Conservation (phyloP, 805 yeast genomes). For the Starmerella asiatica region DNA sequence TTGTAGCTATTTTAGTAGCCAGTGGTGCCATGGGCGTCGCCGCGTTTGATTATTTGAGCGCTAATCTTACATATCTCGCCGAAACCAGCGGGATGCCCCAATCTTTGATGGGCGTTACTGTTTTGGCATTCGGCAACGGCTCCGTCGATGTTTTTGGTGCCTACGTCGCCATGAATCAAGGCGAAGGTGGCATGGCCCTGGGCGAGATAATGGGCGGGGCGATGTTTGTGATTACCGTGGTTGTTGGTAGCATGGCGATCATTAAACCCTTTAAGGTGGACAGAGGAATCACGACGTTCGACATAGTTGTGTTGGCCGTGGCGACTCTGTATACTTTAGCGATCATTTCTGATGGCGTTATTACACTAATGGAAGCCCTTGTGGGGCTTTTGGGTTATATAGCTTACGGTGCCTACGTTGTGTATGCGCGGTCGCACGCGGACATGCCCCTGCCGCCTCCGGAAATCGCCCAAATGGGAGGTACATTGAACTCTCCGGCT, state of each 20-base stretch:
- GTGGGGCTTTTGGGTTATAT: conserved; percentile 45
- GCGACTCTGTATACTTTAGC: conserved; percentile 39
- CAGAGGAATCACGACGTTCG: conserved; percentile 38
- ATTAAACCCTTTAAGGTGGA: conserved; percentile 49
- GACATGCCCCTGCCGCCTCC: not conserved
- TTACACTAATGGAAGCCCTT: conserved; percentile 44
- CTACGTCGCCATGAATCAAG: conserved; percentile 60
- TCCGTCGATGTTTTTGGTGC: conserved; percentile 82
- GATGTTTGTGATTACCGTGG: conserved; percentile 63
- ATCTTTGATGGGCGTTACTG: conserved; percentile 69
- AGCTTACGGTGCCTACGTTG: conserved; percentile 41
- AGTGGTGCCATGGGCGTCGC: conserved; percentile 60
- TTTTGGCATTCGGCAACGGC: conserved; percentile 84
- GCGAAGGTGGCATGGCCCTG: conserved; percentile 64
- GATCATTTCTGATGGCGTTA: conserved; percentile 42
- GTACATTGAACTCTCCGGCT: too few relatives aligned
- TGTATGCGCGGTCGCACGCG: conserved; percentile 14
- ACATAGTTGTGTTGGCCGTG: conserved; percentile 41
- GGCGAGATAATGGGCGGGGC: conserved; percentile 91
- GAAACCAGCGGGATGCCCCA: conserved; percentile 51
- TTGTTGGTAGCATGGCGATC: conserved; percentile 66
- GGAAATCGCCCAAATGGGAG: not conserved
- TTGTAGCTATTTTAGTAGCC: conserved; percentile 28
- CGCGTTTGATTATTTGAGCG: conserved; percentile 72
- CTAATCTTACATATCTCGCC: conserved; percentile 59